These are phyloP conservation scores for Lentinula detonsa DNA, from an alignment of 768 basidiomycete species.

Conservation along the genomic window DNA sequence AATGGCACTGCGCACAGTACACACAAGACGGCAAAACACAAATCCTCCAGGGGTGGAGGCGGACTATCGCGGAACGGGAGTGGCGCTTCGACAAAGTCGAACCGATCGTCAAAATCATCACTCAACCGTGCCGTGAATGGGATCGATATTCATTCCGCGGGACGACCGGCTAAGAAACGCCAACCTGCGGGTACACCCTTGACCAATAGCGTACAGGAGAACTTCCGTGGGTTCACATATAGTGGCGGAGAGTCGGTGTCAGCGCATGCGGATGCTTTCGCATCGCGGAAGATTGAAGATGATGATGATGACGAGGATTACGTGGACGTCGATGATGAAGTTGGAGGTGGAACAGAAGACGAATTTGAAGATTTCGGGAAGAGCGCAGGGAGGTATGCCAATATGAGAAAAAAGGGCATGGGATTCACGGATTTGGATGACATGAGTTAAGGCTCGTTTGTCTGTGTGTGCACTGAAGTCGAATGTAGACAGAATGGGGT, in stretches of 20 bases:
- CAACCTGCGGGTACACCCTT: conserved; percentile 54
- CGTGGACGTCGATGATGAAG: conserved; percentile 36
- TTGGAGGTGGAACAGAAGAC: conserved; percentile 61
- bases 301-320: conserved; percentile 20
- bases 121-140: conserved; percentile 21
- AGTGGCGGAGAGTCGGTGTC: conserved; percentile 67
- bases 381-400: conserved; percentile 68
- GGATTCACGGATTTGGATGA: conserved; percentile 34
- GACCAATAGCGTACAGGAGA: conserved; percentile 91
- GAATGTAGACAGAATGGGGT: neutral
- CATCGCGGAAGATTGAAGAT: conserved; percentile 24
- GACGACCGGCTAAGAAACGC: conserved; percentile 38
- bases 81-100: neutral
- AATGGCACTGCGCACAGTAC: neutral
- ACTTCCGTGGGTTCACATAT: conserved; percentile 93
- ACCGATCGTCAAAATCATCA: conserved; percentile 1
- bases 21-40: neutral
- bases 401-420: conserved; percentile 42
- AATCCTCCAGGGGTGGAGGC: conserved; percentile 9
- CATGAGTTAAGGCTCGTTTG: neutral
- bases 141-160: conserved; percentile 56
- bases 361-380: conserved; percentile 63
- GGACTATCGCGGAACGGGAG: conserved; percentile 6
- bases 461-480: neutral
- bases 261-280: conserved; percentile 31